Base-by-base conservation (phyloP, 148 eudicot genomes). In the Polygonum maritimum region DNA sequence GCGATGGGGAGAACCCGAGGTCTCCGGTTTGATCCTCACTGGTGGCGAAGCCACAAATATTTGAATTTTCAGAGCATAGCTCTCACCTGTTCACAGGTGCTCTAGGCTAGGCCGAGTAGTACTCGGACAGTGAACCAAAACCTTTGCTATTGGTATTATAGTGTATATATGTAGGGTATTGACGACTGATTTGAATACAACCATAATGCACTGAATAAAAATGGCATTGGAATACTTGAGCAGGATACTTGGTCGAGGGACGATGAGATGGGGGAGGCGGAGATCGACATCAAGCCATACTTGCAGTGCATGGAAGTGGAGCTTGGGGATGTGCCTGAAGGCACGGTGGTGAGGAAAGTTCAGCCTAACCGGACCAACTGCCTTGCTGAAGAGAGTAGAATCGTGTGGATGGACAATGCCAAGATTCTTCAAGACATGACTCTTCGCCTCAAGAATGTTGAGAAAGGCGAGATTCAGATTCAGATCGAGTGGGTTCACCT, bases 201-300 rank as follows among this genome's bases (percentile, higher is more conserved):
- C 31, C 31, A 26, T 26, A 26, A 26, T 26, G 31, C 31, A 26
- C 31, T 26, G 31, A 26, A 26, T 26, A 26, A 1, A 26, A 0
- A 26, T 26, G 31, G 31, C 31, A 26, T 26, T 26, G 31, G 31
- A 26, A 26, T 26, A 26, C 9, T 41, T 10, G 8, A 41, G 16
- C 26, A 75, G 38, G 77, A 75, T 11, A 54, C 69, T 3, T 75
- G 57, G 39, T 52, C 77, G 6, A n/a, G 48, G 48, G 77, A 75
- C 58, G 77, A 75, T 35, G 38, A 75, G 48, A 75, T 75, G 77
- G 77, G 77, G 3, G 77, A 75, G 11, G 77, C 77, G 12, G 49
- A 54, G 31, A 38, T 75, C 4, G 48, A 52, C 77, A 75, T 75
- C 4, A 54, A 75, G n/a, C 48, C 77, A 5, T 75, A 58, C 31